phyloP scores from a whole-genome alignment of 768 basidiomycete genomes.

The Leucocoprinus birnbaumii region DNA sequence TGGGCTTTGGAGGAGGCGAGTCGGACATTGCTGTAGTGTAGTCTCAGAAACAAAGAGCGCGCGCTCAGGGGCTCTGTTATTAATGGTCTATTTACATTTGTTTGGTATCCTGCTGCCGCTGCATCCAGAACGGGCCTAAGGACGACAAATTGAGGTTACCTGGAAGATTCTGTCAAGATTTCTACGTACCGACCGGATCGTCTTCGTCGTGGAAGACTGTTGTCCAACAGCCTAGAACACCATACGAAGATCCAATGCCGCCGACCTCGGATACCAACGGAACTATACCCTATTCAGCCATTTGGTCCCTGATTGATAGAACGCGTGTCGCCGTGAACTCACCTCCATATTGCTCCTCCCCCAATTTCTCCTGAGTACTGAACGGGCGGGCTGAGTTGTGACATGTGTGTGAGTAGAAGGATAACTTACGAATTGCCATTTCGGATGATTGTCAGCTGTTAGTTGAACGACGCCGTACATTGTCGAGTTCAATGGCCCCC shows the following conservation, averaged over 20 bases:
- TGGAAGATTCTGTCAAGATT: too few relatives aligned
- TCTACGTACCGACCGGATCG: slow-evolving; percentile 44
- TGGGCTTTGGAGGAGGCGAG: slow-evolving; percentile 54
- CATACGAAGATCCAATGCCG: slow-evolving; percentile 53
- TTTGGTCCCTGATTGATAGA: not conserved
- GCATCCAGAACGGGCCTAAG: slow-evolving; percentile 18
- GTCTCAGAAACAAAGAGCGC: not conserved
- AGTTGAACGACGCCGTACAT: slow-evolving; percentile 55
- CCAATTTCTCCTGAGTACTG: slow-evolving; percentile 48
- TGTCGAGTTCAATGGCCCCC: slow-evolving; percentile 36
- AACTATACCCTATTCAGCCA: slow-evolving; percentile 31
- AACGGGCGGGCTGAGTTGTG: not conserved
- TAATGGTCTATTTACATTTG: not conserved
- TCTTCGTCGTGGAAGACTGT: slow-evolving; percentile 41
- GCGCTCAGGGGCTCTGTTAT: not conserved
- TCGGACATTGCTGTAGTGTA: slow-evolving; percentile 50
- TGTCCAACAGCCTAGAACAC: slow-evolving; percentile 53
- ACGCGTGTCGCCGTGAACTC: slow-evolving; percentile 14
- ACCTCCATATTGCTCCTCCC: slow-evolving; percentile 57
- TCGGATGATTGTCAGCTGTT: slow-evolving; percentile 53
- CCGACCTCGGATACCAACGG: slow-evolving; percentile 64
- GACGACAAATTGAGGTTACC: not conserved
- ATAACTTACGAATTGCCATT: slow-evolving; percentile 61
- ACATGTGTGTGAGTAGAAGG: too few relatives aligned
- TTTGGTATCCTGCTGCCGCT: slow-evolving; percentile 4